Percentiles rank a stretch among this genome's conserved stretches.
Conservation (phyloP, 2,329 filamentous ascomycete genomes). For the Penicillium concentricum region DNA sequence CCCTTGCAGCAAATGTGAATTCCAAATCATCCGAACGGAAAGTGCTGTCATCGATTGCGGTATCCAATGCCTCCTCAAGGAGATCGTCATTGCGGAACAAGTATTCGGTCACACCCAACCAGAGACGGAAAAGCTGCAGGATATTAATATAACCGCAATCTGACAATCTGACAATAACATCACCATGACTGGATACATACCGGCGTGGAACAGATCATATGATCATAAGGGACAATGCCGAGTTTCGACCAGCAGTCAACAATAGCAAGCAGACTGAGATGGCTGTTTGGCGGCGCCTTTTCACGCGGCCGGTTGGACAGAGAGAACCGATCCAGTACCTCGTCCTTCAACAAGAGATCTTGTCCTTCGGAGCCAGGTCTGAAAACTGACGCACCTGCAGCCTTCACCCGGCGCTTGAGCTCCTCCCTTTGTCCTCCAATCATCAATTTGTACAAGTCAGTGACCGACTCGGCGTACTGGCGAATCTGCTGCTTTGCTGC, state of each 20-base stretch:
- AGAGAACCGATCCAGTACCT: slow-evolving; percentile 84
- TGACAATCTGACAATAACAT: not conserved
- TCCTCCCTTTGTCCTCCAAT: slow-evolving; percentile 77
- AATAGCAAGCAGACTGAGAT: slow-evolving; percentile 90
- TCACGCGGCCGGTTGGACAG: slow-evolving; percentile 68
- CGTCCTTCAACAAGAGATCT: slow-evolving; percentile 71
- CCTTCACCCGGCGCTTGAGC: slow-evolving; percentile 71
- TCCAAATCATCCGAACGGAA: slow-evolving; percentile 96
- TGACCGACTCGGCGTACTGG: slow-evolving; percentile 90
- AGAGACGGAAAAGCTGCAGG: slow-evolving; percentile 77
- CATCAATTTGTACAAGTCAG: slow-evolving; percentile 96
- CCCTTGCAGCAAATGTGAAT: slow-evolving; percentile 91
- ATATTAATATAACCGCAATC: slow-evolving; percentile 2
- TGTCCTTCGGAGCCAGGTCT: slow-evolving; percentile 52
- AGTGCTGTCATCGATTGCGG: slow-evolving; percentile 82
- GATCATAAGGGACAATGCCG: slow-evolving; percentile 92
- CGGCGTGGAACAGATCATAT: slow-evolving; percentile 99
- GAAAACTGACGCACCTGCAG: slow-evolving; percentile 74
- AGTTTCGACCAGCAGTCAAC: slow-evolving; percentile 97
- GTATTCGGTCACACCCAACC: slow-evolving; percentile 95
- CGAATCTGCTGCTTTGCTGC: slow-evolving; percentile 88
- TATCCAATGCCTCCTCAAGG: slow-evolving; percentile 80
- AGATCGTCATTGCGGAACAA: slow-evolving; percentile 80
- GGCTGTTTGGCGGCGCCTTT: slow-evolving; percentile 76
- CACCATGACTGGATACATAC: slow-evolving; percentile 44